A percentile compares a stretch with the other conserved stretches of the same genome.
phyloP scores from a whole-genome alignment of 1,284 basidiomycete species.

The Rhodotorula sp. region DNA sequence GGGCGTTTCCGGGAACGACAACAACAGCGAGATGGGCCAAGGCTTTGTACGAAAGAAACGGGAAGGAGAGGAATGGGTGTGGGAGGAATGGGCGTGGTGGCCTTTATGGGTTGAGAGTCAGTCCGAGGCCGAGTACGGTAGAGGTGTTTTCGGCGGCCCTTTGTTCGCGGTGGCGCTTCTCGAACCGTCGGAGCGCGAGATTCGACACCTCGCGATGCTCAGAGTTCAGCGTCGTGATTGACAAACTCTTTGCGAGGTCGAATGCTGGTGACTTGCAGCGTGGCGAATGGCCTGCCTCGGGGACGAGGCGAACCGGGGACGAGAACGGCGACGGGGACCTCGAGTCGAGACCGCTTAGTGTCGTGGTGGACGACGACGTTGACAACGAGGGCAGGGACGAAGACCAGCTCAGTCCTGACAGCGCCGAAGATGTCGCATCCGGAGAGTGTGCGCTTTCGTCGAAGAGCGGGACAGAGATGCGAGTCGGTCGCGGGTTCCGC shows the following conservation, averaged over 20 bases:
- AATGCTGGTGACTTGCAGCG: neutral
- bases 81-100: neutral
- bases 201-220: neutral
- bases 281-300: neutral
- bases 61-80: neutral
- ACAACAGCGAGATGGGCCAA: too few relatives aligned
- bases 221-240: too few relatives aligned
- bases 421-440: constrained; percentile 2
- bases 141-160: neutral
- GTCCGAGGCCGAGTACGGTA: neutral
- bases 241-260: neutral
- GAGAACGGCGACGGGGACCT: constrained; percentile 8
- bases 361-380: constrained; percentile 5
- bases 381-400: constrained; percentile 8
- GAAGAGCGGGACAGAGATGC: constrained; percentile 9
- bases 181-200: constrained; percentile 19
- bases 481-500: neutral
- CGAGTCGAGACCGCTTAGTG: constrained; percentile 6
- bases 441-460: constrained; percentile 3
- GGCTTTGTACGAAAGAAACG: neutral
- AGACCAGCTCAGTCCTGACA: constrained; percentile 8
- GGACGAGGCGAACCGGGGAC: neutral
- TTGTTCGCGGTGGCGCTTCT: neutral
- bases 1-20: too few relatives aligned
- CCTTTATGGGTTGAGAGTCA: neutral